Conservation (phyloP, 768 basidiomycete species). For the Serpula lacrymans region DNA sequence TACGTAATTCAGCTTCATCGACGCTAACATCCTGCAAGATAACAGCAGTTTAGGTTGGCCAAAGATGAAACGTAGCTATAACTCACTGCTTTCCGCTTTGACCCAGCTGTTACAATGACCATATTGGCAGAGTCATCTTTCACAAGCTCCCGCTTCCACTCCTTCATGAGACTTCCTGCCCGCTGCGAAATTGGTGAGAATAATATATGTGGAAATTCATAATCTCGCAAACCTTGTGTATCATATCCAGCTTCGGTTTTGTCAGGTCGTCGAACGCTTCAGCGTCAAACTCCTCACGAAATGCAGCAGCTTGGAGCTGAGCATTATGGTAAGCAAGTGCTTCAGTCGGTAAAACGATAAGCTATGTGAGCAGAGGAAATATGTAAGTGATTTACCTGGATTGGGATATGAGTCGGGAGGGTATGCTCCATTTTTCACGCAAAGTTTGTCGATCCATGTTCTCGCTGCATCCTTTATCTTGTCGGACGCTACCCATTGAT, state of each 20-base stretch:
- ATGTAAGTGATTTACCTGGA: slow-evolving; percentile 60
- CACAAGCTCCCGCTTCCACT: slow-evolving; percentile 65
- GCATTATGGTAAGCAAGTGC: slow-evolving; percentile 87
- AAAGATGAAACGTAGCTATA: not conserved
- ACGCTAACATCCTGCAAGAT: slow-evolving; percentile 52
- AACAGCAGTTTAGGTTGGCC: slow-evolving; percentile 2
- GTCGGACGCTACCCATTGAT: slow-evolving; percentile 52
- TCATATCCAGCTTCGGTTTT: slow-evolving; percentile 67
- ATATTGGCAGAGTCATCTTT: slow-evolving; percentile 63
- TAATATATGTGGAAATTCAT: not conserved
- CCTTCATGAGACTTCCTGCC: slow-evolving; percentile 63
- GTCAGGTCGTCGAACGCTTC: slow-evolving; percentile 81
- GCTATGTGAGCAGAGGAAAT: not conserved
- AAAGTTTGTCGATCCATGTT: slow-evolving; percentile 75
- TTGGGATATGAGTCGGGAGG: slow-evolving; percentile 89
- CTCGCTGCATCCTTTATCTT: slow-evolving; percentile 63
- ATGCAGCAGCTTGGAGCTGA: slow-evolving; percentile 88
- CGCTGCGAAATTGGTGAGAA: slow-evolving; percentile 38
- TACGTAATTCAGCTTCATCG: slow-evolving; percentile 72
- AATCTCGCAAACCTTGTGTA: slow-evolving; percentile 64
- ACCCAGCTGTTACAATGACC: slow-evolving; percentile 44
- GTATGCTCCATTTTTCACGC: slow-evolving; percentile 75
- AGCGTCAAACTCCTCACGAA: slow-evolving; percentile 83
- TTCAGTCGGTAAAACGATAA: slow-evolving; percentile 33
- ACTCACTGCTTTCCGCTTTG: slow-evolving; percentile 74